These are phyloP conservation scores for Carallia pectinifolia DNA, from an alignment of 345 rosid genomes.

Conservation along the genomic window DNA sequence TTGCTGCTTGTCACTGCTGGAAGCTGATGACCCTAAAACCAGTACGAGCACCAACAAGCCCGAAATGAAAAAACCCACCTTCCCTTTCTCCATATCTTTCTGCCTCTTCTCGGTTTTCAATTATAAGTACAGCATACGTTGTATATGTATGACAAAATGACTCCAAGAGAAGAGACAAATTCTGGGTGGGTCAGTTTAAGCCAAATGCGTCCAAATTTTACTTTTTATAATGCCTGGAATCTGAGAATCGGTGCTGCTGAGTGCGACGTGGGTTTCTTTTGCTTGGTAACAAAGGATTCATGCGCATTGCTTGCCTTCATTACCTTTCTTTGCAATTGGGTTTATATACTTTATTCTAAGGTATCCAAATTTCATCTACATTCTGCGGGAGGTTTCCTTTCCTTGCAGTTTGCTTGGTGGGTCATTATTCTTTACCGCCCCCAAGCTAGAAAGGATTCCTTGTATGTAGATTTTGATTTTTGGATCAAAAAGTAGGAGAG, in stretches of 20 bases:
- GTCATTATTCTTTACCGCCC: no score
- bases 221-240: neutral
- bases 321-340: no score
- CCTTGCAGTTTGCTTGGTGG: no score
- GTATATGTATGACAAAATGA: slow-evolving; percentile 10
- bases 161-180: neutral
- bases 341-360: no score
- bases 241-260: neutral
- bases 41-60: neutral
- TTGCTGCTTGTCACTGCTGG: slow-evolving; percentile 10
- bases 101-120: neutral
- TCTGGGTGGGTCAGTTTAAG: neutral
- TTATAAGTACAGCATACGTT: neutral
- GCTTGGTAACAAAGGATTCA: slow-evolving; percentile 1
- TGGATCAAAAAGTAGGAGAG: no score
- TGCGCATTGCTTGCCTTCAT: no score
- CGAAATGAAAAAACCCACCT: slow-evolving; percentile 15
- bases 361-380: no score
- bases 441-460: no score
- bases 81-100: neutral
- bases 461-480: no score
- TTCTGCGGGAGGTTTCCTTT: no score
- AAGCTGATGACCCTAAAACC: slow-evolving; percentile 17
- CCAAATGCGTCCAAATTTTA: neutral
- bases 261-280: neutral